These are phyloP conservation scores for Globisporangium spinosum DNA, from an alignment of 352 stramenopile species.

Conservation along the genomic window DNA sequence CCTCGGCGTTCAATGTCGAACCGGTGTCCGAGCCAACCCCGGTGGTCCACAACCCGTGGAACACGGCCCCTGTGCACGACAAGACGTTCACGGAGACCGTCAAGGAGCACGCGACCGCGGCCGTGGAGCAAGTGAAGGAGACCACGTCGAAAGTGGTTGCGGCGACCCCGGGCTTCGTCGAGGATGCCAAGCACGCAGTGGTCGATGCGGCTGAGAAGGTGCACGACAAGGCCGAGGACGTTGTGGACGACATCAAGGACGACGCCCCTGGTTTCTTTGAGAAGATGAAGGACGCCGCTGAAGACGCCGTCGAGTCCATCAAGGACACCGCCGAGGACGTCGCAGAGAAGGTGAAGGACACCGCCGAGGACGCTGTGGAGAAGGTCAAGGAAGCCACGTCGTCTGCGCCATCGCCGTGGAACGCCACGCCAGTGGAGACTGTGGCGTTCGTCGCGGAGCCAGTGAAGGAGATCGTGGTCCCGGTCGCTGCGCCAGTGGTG, in stretches of 20 bases:
- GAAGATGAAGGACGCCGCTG: slow-evolving; percentile 17
- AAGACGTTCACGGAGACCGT: slow-evolving; percentile 22
- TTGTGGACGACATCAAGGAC: slow-evolving; percentile 23
- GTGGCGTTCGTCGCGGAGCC: slow-evolving; percentile 19
- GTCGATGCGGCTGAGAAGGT: slow-evolving; percentile 12
- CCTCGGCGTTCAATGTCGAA: slow-evolving; percentile 34
- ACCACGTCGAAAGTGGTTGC: slow-evolving; percentile 14
- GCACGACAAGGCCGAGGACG: slow-evolving; percentile 20
- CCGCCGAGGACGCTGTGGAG: slow-evolving; percentile 5
- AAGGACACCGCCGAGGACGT: slow-evolving; percentile 13
- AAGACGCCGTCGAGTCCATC: slow-evolving; percentile 16
- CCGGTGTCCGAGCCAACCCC: slow-evolving; percentile 1
- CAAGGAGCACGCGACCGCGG: slow-evolving; percentile 16
- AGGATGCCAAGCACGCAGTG: slow-evolving; percentile 20
- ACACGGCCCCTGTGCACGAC: slow-evolving; percentile 27
- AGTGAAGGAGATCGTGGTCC: slow-evolving; percentile 19
- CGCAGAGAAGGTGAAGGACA: slow-evolving; percentile 20
- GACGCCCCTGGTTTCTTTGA: background rate
- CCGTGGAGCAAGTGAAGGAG: slow-evolving; percentile 17
- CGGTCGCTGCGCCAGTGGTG: slow-evolving; percentile 2
- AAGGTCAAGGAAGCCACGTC: slow-evolving; percentile 17
- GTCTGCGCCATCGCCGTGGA: slow-evolving; percentile 18
- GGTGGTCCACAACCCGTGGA: slow-evolving; percentile 33
- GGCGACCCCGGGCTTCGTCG: slow-evolving; percentile 19
- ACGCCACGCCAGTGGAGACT: slow-evolving; percentile 17